These are phyloP conservation scores for Metschnikowia kunwiensis DNA, from an alignment of 805 yeast species.

Conservation along the genomic window DNA sequence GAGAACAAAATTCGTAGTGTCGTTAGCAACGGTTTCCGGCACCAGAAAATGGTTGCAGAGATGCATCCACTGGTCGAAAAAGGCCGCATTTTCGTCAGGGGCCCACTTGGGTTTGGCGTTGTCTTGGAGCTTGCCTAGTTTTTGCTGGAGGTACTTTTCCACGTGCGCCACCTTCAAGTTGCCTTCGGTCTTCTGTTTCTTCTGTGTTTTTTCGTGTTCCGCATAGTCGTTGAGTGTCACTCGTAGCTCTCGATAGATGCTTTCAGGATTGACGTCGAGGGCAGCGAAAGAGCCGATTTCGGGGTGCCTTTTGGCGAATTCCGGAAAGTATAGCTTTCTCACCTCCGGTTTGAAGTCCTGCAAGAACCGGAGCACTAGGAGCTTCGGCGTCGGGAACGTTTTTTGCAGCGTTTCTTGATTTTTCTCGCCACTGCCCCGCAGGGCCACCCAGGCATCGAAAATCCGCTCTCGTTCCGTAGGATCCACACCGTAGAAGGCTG, in stretches of 20 bases:
- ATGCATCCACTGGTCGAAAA: conserved; percentile 30
- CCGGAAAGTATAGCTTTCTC: conserved; percentile 25
- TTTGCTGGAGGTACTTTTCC: conserved; percentile 18
- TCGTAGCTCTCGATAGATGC: conserved; percentile 26
- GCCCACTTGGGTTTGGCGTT: background rate
- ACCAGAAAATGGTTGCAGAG: conserved; percentile 24
- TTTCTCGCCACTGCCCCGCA: too few species aligned
- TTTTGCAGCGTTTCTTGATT: background rate
- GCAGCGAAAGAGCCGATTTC: conserved; percentile 6
- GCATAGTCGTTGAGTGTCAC: conserved; percentile 29
- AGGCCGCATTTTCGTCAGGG: background rate
- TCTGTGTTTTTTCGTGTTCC: conserved; percentile 25
- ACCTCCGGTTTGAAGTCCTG: conserved; percentile 31
- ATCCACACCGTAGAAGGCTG: conserved; percentile 29
- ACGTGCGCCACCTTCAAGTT: conserved; percentile 33
- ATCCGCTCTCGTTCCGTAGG: conserved; percentile 15
- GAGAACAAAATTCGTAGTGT: conserved; percentile 34
- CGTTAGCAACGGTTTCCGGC: conserved; percentile 22
- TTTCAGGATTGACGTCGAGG: conserved; percentile 17
- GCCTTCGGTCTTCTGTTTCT: conserved; percentile 18
- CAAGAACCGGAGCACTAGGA: conserved; percentile 23
- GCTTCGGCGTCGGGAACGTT: conserved; percentile 23
- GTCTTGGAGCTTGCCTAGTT: background rate
- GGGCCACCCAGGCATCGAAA: conserved; percentile 15
- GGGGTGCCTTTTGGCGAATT: conserved; percentile 23